phyloP scores from a whole-genome alignment of 768 basidiomycete species.

The Boletus huronensis region DNA sequence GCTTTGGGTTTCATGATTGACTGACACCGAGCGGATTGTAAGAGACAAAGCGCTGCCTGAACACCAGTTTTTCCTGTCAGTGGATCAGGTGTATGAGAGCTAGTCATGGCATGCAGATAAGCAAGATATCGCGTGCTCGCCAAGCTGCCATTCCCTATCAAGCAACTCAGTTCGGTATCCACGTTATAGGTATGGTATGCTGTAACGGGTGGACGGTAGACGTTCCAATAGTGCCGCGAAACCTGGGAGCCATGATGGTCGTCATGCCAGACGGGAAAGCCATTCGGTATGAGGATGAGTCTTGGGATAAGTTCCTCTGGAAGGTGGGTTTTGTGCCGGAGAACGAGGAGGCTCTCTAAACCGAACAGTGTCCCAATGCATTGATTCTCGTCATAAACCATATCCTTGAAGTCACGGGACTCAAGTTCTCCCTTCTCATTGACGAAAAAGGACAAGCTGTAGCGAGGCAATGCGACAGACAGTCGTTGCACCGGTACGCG shows the following conservation, averaged over 20 bases:
- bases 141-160: constrained; percentile 21
- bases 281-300: not conserved
- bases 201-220: not conserved
- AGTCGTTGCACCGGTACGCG: not conserved
- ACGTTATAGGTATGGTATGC: not conserved
- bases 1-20: constrained; percentile 37
- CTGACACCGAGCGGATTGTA: constrained; percentile 10
- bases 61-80: constrained; percentile 40
- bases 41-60: constrained; percentile 38
- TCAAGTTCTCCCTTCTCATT: constrained; percentile 29
- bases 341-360: constrained; percentile 33
- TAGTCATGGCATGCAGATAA: constrained; percentile 42
- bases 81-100: constrained; percentile 39
- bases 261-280: too few species aligned
- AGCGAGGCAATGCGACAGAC: constrained; percentile 34
- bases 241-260: not conserved
- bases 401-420: constrained; percentile 36
- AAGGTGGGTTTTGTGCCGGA: not conserved
- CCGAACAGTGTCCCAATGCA: constrained; percentile 41
- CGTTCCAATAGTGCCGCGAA: too few species aligned
- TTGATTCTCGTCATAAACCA: constrained; percentile 38
- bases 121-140: constrained; percentile 30
- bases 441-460: constrained; percentile 36
- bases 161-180: constrained; percentile 6
- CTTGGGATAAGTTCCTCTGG: not conserved